These are phyloP conservation scores for Pharnaceum exiguum DNA, from an alignment of 148 eudicot genomes.

Conservation along the genomic window DNA sequence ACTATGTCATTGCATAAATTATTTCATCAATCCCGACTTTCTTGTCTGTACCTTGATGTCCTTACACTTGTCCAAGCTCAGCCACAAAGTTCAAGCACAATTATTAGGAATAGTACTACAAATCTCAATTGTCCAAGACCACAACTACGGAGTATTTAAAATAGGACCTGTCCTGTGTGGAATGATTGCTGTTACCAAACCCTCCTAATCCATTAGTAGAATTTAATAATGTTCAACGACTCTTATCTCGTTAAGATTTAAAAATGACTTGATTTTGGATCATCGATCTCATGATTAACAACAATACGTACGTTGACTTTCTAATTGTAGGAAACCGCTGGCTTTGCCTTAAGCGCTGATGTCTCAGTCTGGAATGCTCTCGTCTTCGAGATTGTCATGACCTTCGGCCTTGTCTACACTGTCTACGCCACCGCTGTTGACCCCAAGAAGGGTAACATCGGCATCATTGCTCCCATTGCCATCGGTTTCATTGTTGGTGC, in stretches of 20 bases:
- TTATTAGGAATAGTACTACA: too few relatives aligned
- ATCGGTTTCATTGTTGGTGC: conserved; percentile 59
- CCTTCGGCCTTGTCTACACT: conserved; percentile 62
- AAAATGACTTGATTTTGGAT: not conserved
- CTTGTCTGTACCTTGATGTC: too few relatives aligned
- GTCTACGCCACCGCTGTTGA: conserved; percentile 64
- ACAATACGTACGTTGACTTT: not conserved
- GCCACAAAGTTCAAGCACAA: too few relatives aligned
- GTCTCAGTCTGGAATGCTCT: conserved; percentile 43
- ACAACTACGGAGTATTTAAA: too few relatives aligned
- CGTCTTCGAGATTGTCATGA: conserved; percentile 53
- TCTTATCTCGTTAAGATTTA: not conserved
- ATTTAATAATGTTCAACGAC: too few relatives aligned
- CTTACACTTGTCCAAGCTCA: too few relatives aligned
- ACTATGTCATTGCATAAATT: too few relatives aligned
- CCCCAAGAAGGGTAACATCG: conserved; percentile 47
- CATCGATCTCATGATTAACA: not conserved
- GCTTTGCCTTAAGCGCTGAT: conserved; percentile 29
- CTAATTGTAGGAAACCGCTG: conserved; percentile 34
- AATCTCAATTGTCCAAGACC: too few relatives aligned
- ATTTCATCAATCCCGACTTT: too few relatives aligned
- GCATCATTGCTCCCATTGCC: conserved; percentile 51
- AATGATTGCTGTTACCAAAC: too few relatives aligned
- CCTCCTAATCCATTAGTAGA: too few relatives aligned
- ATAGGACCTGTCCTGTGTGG: too few relatives aligned